Percentiles rank a stretch among this genome's conserved stretches.
These are phyloP conservation scores for Pythium phragmitis DNA, from an alignment of 352 stramenopile species.

Conservation along the genomic window DNA sequence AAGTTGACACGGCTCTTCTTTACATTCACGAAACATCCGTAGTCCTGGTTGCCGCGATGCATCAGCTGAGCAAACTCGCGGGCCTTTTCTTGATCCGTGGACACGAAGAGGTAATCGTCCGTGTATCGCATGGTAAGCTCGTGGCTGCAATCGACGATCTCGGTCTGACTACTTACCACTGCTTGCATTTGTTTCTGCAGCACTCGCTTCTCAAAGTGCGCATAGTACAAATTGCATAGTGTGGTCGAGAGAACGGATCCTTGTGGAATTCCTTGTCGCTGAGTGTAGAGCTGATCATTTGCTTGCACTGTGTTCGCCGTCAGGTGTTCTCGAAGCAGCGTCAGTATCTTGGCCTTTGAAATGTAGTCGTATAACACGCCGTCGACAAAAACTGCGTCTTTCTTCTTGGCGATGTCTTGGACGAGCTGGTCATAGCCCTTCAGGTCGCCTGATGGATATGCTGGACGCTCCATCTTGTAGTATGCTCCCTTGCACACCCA, in stretches of 20 bases:
- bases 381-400: slow-evolving; percentile 63
- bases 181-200: slow-evolving; percentile 43
- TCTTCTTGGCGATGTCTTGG: slow-evolving; percentile 32
- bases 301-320: slow-evolving; percentile 55
- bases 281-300: slow-evolving; percentile 47
- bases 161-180: slow-evolving; percentile 7
- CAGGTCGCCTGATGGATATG: slow-evolving; percentile 53
- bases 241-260: slow-evolving; percentile 81
- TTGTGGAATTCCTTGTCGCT: slow-evolving; percentile 72
- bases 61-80: slow-evolving; percentile 54
- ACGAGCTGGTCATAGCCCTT: slow-evolving; percentile 52
- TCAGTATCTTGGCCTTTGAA: slow-evolving; percentile 42
- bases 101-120: slow-evolving; percentile 78
- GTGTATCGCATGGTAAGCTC: slow-evolving; percentile 74
- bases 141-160: slow-evolving; percentile 39
- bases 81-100: slow-evolving; percentile 47
- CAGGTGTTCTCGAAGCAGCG: slow-evolving; percentile 67
- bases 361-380: slow-evolving; percentile 80
- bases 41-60: slow-evolving; percentile 60
- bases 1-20: slow-evolving; percentile 75
- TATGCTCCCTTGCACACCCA: slow-evolving; percentile 65
- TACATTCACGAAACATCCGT: slow-evolving; percentile 62
- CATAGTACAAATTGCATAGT: slow-evolving; percentile 83
- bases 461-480: slow-evolving; percentile 63
- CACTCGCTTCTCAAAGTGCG: slow-evolving; percentile 66